Evolutionary conservation across 305 asterid species (phyloP).

Genomic region (Ruellia speciosa): DNA sequence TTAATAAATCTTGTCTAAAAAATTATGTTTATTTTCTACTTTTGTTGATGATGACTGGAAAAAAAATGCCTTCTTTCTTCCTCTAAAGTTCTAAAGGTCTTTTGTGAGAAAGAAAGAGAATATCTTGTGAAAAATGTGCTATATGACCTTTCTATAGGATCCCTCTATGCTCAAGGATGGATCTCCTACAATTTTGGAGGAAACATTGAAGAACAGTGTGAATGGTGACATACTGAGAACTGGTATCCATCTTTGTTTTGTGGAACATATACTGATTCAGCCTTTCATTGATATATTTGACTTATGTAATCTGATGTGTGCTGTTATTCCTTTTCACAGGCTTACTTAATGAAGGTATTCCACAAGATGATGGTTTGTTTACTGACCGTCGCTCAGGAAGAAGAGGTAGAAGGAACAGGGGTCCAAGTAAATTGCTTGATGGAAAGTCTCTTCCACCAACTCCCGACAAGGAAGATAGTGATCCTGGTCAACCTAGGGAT

Average conservation of each 20-base stretch:
- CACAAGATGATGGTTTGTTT: slow-evolving; percentile 36
- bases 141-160: slow-evolving; percentile 31
- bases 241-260: slow-evolving; percentile 33
- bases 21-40: neutral
- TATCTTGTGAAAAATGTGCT: slow-evolving; percentile 14
- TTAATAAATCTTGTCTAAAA: neutral
- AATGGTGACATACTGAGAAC: slow-evolving; percentile 32
- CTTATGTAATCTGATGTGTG: slow-evolving; percentile 17
- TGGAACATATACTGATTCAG: slow-evolving; percentile 7
- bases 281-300: slow-evolving; percentile 10
- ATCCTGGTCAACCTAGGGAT: slow-evolving; percentile 32
- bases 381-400: slow-evolving; percentile 59
- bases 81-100: slow-evolving; percentile 6
- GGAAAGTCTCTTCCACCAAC: slow-evolving; percentile 36
- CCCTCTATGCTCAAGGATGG: slow-evolving; percentile 35
- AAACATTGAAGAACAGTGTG: slow-evolving; percentile 24
- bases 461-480: slow-evolving; percentile 47
- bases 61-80: slow-evolving; percentile 11
- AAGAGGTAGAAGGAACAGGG: slow-evolving; percentile 58
- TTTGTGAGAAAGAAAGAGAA: neutral
- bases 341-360: slow-evolving; percentile 35
- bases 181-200: slow-evolving; percentile 25
- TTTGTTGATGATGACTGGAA: slow-evolving; percentile 11
- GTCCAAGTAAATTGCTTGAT: slow-evolving; percentile 34
- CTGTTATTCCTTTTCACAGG: slow-evolving; percentile 28